A percentile compares a stretch with the other conserved stretches of the same genome.
These are phyloP conservation scores for Eucalyptus pauciflora DNA, from an alignment of 345 rosid species.

Conservation along the genomic window DNA sequence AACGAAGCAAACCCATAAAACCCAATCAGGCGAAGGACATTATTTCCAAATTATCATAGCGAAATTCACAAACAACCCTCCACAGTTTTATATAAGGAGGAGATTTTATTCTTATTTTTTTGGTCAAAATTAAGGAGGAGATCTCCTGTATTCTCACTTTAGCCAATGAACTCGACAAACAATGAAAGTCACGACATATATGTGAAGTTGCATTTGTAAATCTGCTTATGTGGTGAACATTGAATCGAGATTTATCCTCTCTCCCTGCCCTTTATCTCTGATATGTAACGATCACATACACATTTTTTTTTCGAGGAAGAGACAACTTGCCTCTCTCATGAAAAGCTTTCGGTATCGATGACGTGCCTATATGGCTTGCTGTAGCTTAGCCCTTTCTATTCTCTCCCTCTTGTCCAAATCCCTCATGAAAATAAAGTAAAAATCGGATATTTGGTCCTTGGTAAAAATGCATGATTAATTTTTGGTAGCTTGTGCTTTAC, in stretches of 20 bases:
- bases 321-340: not conserved
- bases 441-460: not conserved
- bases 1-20: not conserved
- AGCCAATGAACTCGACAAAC: not conserved
- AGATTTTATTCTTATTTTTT: not conserved
- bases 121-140: not conserved
- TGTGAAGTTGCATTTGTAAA: not conserved
- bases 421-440: not conserved
- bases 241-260: not conserved
- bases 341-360: not conserved
- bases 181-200: not conserved
- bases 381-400: not conserved
- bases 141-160: not conserved
- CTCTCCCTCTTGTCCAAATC: not conserved
- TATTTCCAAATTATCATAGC: not conserved
- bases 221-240: not conserved
- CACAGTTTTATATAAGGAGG: not conserved
- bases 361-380: not conserved
- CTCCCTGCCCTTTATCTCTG: not conserved
- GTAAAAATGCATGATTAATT: not conserved
- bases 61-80: not conserved
- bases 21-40: not conserved
- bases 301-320: not conserved
- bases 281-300: not conserved
- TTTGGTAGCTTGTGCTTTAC: not conserved